Percentiles rank a stretch among this genome's conserved stretches.
Conservation (phyloP, 331 rosid genomes). For the Dryas integrifolia region DNA sequence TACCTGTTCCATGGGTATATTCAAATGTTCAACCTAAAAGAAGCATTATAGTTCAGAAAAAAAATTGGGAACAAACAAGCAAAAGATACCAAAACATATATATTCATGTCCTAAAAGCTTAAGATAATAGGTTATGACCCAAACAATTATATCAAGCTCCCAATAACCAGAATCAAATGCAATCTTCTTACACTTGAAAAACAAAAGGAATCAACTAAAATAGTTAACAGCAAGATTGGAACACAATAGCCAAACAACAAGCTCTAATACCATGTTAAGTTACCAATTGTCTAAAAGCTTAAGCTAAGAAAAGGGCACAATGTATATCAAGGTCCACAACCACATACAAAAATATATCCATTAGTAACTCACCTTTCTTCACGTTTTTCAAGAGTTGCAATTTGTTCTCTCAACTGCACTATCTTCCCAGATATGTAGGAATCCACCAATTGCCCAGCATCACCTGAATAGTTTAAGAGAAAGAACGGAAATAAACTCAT, state of each 20-base stretch:
- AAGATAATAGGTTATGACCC: neutral
- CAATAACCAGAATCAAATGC: neutral
- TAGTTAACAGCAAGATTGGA: neutral
- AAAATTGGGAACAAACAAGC: neutral
- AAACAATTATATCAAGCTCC: neutral
- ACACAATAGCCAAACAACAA: neutral
- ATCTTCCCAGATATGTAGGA: conserved; percentile 80
- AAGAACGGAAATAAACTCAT: neutral
- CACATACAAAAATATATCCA: conserved; percentile 15
- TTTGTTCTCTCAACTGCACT: conserved; percentile 77
- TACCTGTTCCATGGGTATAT: conserved; percentile 53
- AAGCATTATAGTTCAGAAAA: neutral
- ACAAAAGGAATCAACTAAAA: neutral
- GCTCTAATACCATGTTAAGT: neutral
- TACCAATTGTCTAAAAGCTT: neutral
- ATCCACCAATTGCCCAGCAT: conserved; percentile 79
- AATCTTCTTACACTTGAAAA: neutral
- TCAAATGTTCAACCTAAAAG: conserved; percentile 27
- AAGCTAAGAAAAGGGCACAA: neutral
- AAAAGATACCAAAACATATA: neutral
- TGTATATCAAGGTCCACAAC: neutral
- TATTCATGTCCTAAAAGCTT: too few species aligned
- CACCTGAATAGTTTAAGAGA: conserved; percentile 51
- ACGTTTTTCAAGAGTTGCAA: conserved; percentile 91
- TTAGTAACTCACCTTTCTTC: conserved; percentile 71